Base-by-base conservation (phyloP, 2,329 filamentous ascomycete genomes). In the Zasmidium cellare region DNA sequence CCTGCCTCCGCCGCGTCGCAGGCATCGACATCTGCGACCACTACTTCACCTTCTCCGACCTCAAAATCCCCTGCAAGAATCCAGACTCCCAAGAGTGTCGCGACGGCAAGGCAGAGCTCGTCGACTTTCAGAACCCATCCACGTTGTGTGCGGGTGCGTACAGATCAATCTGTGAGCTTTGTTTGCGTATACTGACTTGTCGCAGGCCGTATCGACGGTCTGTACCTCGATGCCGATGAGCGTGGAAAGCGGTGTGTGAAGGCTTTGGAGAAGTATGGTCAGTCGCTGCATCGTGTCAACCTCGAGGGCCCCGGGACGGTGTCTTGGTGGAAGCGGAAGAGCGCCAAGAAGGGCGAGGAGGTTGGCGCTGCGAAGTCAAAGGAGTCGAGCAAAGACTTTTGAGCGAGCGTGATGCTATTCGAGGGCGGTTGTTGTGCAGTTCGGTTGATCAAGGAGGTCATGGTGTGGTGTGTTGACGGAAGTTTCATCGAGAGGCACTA, bases 61-160 rank as follows among this genome's bases (percentile, higher is more conserved):
- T 47, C 45, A 57, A 58, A 11, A 53, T 62, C 18, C 56, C 49
- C 3, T 64, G 61, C 57, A 51, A 23, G 22, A 35, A 57, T 22
- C 59, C 61, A 12, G 56, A 57, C 16, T 48, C 61, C 9, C 14
- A 16, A 18, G 51, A 23, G 9, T 64, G 61, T 22, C 49, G 35
- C 16, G 41, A 54, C 3, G 57, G 55, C 14, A 16, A 12, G 19
- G 55, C 47, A 20, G 38, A 44, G 9, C 55, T 58, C 7, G 23
- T 38, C 18, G 50, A 52, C 22, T 64, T 64, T 31, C 61, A 62
- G 47, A 64, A 60, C 18, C 41, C 54, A 20, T 51, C 56, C 1
- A 62, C 61, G 18, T 48, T 44, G 3, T 64, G 61, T 28, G 57
- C 59, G 24, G 61, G 61, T 64, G 22, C 25, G 25, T 5, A 28